Conservation (phyloP, 306 rosid genomes). For the Bauhinia variegata region DNA sequence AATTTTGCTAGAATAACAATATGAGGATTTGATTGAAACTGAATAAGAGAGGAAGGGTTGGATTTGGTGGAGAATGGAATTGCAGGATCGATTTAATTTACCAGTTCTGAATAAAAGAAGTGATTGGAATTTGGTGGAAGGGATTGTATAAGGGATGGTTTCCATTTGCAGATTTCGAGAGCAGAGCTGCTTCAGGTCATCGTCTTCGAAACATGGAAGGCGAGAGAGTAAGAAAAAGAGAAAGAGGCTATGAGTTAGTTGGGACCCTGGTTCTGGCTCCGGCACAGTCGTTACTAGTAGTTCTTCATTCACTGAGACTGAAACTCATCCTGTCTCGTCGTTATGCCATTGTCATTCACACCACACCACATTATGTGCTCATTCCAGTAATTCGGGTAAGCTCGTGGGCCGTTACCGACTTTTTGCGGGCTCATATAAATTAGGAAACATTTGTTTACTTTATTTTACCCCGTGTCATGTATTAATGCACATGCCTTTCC, state of each 20-base stretch:
- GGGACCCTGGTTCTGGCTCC: too few relatives aligned
- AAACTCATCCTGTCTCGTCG: background rate
- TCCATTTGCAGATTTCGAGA: slow-evolving; percentile 54
- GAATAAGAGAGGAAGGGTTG: slow-evolving; percentile 26
- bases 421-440: too few relatives aligned
- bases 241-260: too few relatives aligned
- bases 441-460: too few relatives aligned
- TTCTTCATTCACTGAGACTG: background rate
- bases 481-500: too few relatives aligned
- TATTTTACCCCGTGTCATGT: too few relatives aligned
- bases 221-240: too few relatives aligned
- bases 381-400: slow-evolving; percentile 12
- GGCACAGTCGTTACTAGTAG: background rate
- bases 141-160: slow-evolving; percentile 45
- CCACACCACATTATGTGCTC: slow-evolving; percentile 60
- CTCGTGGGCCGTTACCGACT: background rate
- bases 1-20: slow-evolving; percentile 29
- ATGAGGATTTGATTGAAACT: slow-evolving; percentile 40
- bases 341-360: slow-evolving; percentile 35
- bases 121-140: slow-evolving; percentile 42
- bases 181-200: slow-evolving; percentile 26
- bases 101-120: slow-evolving; percentile 31
- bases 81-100: slow-evolving; percentile 42
- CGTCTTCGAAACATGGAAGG: background rate
- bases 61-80: slow-evolving; percentile 24